phyloP scores from a whole-genome alignment of 2,329 filamentous ascomycete genomes.

The Beauveria varroae region DNA sequence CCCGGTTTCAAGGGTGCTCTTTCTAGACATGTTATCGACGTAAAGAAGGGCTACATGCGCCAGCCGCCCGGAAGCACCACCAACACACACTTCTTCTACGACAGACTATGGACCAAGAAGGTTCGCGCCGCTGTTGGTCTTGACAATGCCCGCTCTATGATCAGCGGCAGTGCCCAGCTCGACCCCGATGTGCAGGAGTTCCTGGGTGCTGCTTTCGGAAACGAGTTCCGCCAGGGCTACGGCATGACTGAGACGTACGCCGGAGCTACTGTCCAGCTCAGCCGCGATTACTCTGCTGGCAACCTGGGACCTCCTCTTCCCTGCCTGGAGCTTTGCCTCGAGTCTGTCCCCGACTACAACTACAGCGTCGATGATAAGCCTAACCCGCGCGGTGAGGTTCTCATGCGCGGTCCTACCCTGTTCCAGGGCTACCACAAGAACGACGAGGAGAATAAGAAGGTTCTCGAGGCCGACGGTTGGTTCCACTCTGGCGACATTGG shows the following conservation, averaged over 20 bases:
- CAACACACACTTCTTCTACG: conserved; percentile 71
- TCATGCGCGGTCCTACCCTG: conserved; percentile 68
- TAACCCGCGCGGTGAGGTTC: conserved; percentile 79
- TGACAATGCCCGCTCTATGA: conserved; percentile 63
- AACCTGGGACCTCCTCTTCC: conserved; percentile 72
- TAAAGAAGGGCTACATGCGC: conserved; percentile 75
- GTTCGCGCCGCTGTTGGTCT: conserved; percentile 77
- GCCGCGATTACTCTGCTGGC: conserved; percentile 63
- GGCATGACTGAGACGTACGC: conserved; percentile 94
- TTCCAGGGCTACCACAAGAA: conserved; percentile 91
- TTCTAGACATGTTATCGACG: conserved; percentile 68
- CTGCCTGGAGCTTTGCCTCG: conserved; percentile 66
- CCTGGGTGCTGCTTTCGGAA: conserved; percentile 74
- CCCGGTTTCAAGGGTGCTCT: conserved; percentile 74
- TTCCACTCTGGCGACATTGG: conserved; percentile 95
- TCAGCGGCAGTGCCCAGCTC: conserved; percentile 87
- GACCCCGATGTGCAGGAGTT: conserved; percentile 86
- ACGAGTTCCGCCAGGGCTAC: conserved; percentile 79
- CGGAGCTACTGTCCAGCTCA: conserved; percentile 60
- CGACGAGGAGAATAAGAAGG: conserved; percentile 75
- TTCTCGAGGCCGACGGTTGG: conserved; percentile 84
- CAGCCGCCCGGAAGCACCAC: conserved; percentile 63
- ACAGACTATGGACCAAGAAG: conserved; percentile 87
- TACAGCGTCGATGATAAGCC: conserved; percentile 86
- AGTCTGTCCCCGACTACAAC: conserved; percentile 89